Percentiles rank a stretch among this genome's conserved stretches.
These are phyloP conservation scores for Xylaria castorea DNA, from an alignment of 495 filamentous ascomycete genomes.

Conservation along the genomic window DNA sequence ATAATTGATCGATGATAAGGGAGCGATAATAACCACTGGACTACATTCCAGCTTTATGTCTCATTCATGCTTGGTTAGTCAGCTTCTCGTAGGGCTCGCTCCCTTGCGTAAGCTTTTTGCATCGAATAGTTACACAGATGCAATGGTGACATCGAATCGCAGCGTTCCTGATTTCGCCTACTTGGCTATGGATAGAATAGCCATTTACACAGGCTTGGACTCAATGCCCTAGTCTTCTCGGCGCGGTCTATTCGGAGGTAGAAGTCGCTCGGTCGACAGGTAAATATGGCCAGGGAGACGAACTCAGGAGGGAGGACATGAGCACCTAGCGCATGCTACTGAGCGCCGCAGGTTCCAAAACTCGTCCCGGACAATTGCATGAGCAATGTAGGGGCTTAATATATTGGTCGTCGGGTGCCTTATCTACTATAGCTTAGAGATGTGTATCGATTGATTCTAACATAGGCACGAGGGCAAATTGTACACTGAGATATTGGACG, in stretches of 20 bases:
- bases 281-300: not conserved
- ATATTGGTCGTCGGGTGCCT: not conserved
- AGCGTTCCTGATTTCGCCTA: not conserved
- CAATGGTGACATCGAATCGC: not conserved
- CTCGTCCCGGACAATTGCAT: not conserved
- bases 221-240: not conserved
- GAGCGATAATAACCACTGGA: not conserved
- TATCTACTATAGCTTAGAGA: not conserved
- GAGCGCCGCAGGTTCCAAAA: slow-evolving; percentile 7
- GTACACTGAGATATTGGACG: slow-evolving; percentile 15
- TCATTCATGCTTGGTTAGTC: not conserved
- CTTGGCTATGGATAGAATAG: not conserved
- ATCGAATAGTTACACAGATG: not conserved
- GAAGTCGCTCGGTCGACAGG: too few relatives aligned
- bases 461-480: slow-evolving; percentile 1
- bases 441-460: not conserved
- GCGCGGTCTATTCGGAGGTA: too few relatives aligned
- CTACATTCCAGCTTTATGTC: not conserved
- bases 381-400: slow-evolving; percentile 22
- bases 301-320: not conserved
- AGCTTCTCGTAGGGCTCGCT: not conserved
- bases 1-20: not conserved
- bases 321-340: not conserved
- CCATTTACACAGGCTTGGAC: not conserved
- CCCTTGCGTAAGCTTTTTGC: not conserved